phyloP scores from a whole-genome alignment of 352 stramenopile species.

The Pythium aquatile region DNA sequence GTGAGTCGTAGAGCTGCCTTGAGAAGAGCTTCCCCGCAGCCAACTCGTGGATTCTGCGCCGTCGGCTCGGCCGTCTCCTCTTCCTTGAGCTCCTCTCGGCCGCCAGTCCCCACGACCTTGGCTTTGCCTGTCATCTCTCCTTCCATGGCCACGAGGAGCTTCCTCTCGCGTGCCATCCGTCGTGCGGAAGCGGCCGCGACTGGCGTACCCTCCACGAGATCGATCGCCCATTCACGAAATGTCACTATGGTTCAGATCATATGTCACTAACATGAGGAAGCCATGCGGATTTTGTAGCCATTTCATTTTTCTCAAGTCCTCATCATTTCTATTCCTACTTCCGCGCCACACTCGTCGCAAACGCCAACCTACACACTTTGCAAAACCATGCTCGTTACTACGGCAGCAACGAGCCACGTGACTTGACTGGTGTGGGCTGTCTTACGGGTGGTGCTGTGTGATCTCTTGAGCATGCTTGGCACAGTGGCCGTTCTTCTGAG shows the following conservation, averaged over 20 bases:
- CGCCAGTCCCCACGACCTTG: background rate
- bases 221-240: background rate
- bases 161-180: background rate
- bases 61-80: background rate
- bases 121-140: background rate
- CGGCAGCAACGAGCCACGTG: background rate
- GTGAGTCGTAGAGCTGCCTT: background rate
- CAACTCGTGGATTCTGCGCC: background rate
- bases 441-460: conserved; percentile 31
- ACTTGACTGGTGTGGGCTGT: background rate
- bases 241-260: background rate
- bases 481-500: conserved; percentile 85
- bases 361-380: background rate
- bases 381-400: background rate
- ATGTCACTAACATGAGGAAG: background rate
- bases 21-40: background rate
- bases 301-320: background rate
- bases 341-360: background rate
- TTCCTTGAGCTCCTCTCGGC: background rate
- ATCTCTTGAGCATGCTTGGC: conserved; percentile 87
- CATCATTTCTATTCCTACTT: conserved; percentile 5
- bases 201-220: background rate
- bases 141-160: background rate
- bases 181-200: background rate
- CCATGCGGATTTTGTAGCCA: background rate